Base-by-base conservation (phyloP, 208 protist species). In the Trypanosoma cruzi region DNA sequence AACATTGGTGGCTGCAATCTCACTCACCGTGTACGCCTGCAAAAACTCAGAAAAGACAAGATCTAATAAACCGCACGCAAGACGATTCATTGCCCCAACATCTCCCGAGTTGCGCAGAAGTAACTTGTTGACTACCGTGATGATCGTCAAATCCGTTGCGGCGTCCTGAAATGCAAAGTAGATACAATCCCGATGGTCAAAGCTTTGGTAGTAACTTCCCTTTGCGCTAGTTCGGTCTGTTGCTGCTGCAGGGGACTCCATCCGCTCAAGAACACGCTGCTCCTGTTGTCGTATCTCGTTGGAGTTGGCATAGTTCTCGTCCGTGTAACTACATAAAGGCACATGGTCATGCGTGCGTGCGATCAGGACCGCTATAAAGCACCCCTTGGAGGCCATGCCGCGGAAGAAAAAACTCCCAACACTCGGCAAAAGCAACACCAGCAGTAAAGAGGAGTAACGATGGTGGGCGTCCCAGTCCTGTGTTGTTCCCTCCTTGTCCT, bases 91-190 rank as follows among this genome's bases (percentile, higher is more conserved):
- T 42, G 74, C 79, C 11, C 53, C 69, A 44, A 95, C 68, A 65
- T 96, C 88, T 55, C 86, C 86, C 0, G 79, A 84, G 70, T 89
- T 94, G 37, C 89, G 86, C 42, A 96, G 70, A 59, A 96, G 75
- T 53, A 96, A 68, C 73, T 96, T 96, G 75, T 96, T 96, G 29
- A 96, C 53, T 64, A 86, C 91, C n/a, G 85, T 78, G 44, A 96
- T 87, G 26, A 96, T 77, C n/a, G 91, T 94, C 37, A 96, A 65
- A 64, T 93, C 79, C 4, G 86, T 96, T 5, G 80, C 86, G 11
- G 91, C 78, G 69, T 96, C 91, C 60, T 94, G 88, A 52, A 96
- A 94, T 16, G 87, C 91, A 79, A 94, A 96, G 69, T 93, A 96
- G 36, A 96, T 81, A 67, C 88, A 92, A 64, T 96, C 86, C 28